Percentiles rank a stretch among this genome's conserved stretches.
These are phyloP conservation scores for Talaromyces thailandensis DNA, from an alignment of 495 filamentous ascomycete genomes.

Conservation along the genomic window DNA sequence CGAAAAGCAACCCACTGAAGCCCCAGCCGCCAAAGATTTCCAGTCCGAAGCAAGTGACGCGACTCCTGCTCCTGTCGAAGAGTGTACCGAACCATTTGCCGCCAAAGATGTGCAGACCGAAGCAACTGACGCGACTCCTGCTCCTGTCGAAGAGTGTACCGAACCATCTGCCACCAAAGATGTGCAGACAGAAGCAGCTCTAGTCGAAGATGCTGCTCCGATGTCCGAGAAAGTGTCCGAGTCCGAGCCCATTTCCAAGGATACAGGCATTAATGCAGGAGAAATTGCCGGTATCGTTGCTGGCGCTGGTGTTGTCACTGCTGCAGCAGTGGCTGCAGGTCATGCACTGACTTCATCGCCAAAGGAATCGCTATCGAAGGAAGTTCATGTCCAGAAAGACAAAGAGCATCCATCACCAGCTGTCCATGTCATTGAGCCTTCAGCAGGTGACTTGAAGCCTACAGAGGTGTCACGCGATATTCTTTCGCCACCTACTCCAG, in stretches of 20 bases:
- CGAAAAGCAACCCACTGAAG: not conserved
- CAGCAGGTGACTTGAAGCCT: slow-evolving; percentile 6
- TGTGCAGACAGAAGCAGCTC: not conserved
- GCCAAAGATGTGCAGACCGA: slow-evolving; percentile 1
- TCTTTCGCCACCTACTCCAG: slow-evolving; percentile 11
- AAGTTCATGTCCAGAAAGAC: slow-evolving; percentile 5
- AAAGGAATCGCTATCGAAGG: slow-evolving; percentile 6
- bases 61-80: not conserved
- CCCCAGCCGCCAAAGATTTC: not conserved
- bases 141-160: not conserved
- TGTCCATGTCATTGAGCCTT: slow-evolving; percentile 9
- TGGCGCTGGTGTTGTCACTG: slow-evolving; percentile 9
- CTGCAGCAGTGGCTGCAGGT: slow-evolving; percentile 5
- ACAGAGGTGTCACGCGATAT: slow-evolving; percentile 9
- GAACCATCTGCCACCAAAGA: not conserved
- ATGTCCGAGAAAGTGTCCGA: slow-evolving; percentile 3
- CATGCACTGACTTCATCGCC: slow-evolving; percentile 11
- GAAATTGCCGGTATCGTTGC: slow-evolving; percentile 3
- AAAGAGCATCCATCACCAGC: slow-evolving; percentile 7
- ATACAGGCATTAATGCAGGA: not conserved
- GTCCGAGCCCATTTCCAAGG: slow-evolving; percentile 2
- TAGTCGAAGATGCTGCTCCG: not conserved
- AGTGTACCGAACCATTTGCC: not conserved
- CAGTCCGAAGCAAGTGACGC: slow-evolving; percentile 7
- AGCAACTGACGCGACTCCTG: no score